phyloP scores from a whole-genome alignment of 805 yeast genomes.

The Candida silvicultrix region DNA sequence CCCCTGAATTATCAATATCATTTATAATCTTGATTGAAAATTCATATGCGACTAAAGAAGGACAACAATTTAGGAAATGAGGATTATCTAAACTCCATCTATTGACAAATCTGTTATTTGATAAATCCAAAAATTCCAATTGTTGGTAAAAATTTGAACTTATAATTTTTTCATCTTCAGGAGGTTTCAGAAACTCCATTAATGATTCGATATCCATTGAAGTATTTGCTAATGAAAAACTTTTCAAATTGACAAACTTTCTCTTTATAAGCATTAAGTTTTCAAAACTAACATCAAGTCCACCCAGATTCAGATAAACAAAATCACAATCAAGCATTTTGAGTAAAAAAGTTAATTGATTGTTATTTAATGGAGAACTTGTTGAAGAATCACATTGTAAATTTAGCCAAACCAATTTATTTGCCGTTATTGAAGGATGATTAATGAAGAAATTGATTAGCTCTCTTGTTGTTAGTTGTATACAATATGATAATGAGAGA shows the following conservation, averaged over 20 bases:
- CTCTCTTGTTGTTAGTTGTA: conserved; percentile 66
- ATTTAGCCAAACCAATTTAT: conserved; percentile 58
- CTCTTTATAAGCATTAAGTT: conserved; percentile 32
- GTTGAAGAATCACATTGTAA: conserved; percentile 59
- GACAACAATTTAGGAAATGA: conserved; percentile 36
- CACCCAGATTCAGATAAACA: conserved; percentile 54
- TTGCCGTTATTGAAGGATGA: conserved; percentile 55
- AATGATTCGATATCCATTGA: conserved; percentile 27
- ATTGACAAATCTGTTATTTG: conserved; percentile 54
- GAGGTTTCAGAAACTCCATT: conserved; percentile 25
- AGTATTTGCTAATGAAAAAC: conserved; percentile 29
- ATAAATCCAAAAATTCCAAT: conserved; percentile 57
- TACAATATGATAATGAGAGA: conserved; percentile 59
- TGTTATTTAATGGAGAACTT: conserved; percentile 49
- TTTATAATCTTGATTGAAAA: conserved; percentile 51
- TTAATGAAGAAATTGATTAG: conserved; percentile 60
- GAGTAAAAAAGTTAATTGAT: conserved; percentile 40
- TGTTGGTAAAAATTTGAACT: conserved; percentile 18
- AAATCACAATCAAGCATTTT: conserved; percentile 33
- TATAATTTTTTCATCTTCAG: conserved; percentile 12
- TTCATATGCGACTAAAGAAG: conserved; percentile 58
- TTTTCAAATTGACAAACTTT: conserved; percentile 31
- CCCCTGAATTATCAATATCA: conserved; percentile 33
- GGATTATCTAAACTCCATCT: conserved; percentile 54
- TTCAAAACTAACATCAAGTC: conserved; percentile 45